phyloP scores from a whole-genome alignment of 257 asterid genomes.

The Lavandula angustifolia region DNA sequence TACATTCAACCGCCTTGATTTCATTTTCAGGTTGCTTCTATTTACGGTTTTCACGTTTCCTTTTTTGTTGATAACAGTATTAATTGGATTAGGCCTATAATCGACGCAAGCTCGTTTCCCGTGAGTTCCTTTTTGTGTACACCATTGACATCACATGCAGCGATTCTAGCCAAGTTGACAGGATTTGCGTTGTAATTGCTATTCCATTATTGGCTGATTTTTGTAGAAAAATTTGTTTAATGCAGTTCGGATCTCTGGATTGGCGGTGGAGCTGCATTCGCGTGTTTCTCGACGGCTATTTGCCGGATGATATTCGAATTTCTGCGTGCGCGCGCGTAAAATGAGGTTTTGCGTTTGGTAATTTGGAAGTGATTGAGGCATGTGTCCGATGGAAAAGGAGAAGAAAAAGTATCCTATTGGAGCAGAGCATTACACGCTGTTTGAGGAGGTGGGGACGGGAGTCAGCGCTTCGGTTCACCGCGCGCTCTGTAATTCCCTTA shows the following conservation, averaged over 20 bases:
- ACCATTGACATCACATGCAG: conserved; percentile 41
- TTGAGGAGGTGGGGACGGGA: conserved; percentile 90
- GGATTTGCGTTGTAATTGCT: background rate
- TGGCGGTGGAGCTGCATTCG: conserved; percentile 34
- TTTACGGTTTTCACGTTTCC: conserved; percentile 35
- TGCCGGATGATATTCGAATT: background rate
- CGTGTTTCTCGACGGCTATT: conserved; percentile 38
- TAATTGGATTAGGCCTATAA: conserved; percentile 28
- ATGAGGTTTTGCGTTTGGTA: conserved; percentile 19
- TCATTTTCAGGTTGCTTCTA: conserved; percentile 35
- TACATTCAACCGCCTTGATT: conserved; percentile 18
- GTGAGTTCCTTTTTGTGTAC: conserved; percentile 38
- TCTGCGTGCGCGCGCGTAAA: background rate
- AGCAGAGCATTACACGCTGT: conserved; percentile 69
- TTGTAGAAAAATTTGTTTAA: conserved; percentile 23
- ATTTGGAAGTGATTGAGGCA: conserved; percentile 18
- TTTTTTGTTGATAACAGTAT: background rate
- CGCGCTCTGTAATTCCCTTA: conserved; percentile 63
- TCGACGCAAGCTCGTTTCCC: conserved; percentile 41
- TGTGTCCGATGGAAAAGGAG: conserved; percentile 55
- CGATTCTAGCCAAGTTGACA: conserved; percentile 6
- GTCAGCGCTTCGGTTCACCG: conserved; percentile 94
- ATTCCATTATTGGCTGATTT: background rate
- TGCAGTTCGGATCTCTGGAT: conserved; percentile 46
- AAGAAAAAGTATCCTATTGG: conserved; percentile 90